Base-by-base conservation (phyloP, 23 red algal species). In the Gracilariopsis chorda region DNA sequence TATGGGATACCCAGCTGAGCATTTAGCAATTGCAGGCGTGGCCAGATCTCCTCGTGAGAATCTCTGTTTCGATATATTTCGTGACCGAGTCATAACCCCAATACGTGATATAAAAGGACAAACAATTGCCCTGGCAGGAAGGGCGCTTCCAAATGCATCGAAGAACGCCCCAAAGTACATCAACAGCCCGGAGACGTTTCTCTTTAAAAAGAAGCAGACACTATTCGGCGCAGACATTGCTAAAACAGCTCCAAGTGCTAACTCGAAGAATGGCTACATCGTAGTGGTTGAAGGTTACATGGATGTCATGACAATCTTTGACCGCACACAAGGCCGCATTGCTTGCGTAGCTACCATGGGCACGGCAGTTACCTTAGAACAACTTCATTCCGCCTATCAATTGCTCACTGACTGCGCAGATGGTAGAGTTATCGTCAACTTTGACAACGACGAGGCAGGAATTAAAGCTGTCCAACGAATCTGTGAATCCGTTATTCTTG, bases 271-370 rank as follows among this genome's bases (percentile, higher is more conserved):
- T 47, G 94, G 73, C 14, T 57, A 84, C 32, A 34, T 96, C 11
- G 42, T 97, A 45, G 78, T 97, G 20, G 95, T 97, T 20, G 95
- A 97, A 83, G 95, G 95, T 28, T 97, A 97, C 61, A 85, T 97
- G 77, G 95, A 97, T 80, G 95, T 97, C 8, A 87, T 97, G 48
- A 65, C 90, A 16, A 58, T 97, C 17, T 80, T 87, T 84, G 90
- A 97, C 43, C 64, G 57, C 29, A 78, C 70, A 1, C 53, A 87
- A 23, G 95, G 90, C 11, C 84, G 86, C 3, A 43, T 69, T 51
- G 78, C 62, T 23, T 91, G 90, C 23, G 92, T 94, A 5, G 95
- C 95, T 12, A 80, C 95, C 1, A 90, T 97, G 83, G 95, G 95
- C 40, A 97, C 95, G 10, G 77, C 73, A 2, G 78, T 94, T 32